A percentile compares a stretch with the other conserved stretches of the same genome.
These are phyloP conservation scores for Boletellus deceptivus DNA, from an alignment of 1,284 basidiomycete genomes.

Conservation along the genomic window DNA sequence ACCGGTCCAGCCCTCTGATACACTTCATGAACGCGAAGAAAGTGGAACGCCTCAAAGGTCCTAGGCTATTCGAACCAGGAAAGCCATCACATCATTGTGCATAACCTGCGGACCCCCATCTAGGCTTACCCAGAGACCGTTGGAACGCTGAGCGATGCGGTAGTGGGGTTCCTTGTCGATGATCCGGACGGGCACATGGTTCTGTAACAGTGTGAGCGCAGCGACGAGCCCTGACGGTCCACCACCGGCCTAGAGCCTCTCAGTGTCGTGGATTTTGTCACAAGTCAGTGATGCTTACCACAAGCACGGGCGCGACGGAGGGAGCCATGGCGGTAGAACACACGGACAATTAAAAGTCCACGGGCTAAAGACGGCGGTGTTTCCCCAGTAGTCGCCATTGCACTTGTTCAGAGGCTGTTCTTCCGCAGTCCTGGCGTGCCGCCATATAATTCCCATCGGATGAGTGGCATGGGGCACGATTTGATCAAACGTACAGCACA, in stretches of 20 bases:
- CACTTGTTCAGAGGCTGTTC: no score
- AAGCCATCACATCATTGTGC: background rate
- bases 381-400: no score
- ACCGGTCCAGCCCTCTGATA: slow-evolving; percentile 1
- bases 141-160: slow-evolving; percentile 26
- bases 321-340: slow-evolving; percentile 9
- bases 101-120: background rate
- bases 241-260: slow-evolving; percentile 36
- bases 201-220: slow-evolving; percentile 44
- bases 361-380: no score
- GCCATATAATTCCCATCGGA: no score
- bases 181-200: slow-evolving; percentile 39
- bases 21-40: slow-evolving; percentile 24
- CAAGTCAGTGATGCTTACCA: slow-evolving; percentile 10
- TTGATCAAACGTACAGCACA: no score
- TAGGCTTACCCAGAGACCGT: slow-evolving; percentile 28
- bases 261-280: background rate
- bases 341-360: no score
- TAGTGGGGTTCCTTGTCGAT: slow-evolving; percentile 32
- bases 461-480: no score
- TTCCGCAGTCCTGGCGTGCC: no score
- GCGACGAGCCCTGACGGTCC: slow-evolving; percentile 50
- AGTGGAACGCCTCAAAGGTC: slow-evolving; percentile 31
- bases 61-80: slow-evolving; percentile 24
- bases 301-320: slow-evolving; percentile 19